These are phyloP conservation scores for Clarireedia paspali DNA, from an alignment of 2,329 filamentous ascomycete species.

Conservation along the genomic window DNA sequence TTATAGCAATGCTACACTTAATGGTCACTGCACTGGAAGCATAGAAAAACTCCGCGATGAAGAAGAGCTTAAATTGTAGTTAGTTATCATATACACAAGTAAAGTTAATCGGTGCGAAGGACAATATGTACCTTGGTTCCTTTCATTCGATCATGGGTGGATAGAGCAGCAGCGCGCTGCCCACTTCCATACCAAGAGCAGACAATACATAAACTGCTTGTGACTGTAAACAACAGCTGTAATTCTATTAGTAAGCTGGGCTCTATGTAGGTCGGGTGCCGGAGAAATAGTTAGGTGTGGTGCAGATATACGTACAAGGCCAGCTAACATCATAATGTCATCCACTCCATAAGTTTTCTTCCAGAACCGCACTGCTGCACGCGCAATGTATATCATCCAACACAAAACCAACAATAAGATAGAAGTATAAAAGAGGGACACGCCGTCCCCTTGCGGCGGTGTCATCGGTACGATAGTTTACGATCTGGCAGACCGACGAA, in stretches of 20 bases:
- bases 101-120: background rate
- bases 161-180: slow-evolving; percentile 17
- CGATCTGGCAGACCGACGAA: too few species aligned
- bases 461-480: too few species aligned
- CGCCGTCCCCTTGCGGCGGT: slow-evolving; percentile 17
- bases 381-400: slow-evolving; percentile 21
- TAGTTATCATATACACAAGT: background rate
- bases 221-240: slow-evolving; percentile 4
- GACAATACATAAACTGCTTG: slow-evolving; percentile 18
- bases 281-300: background rate
- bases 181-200: slow-evolving; percentile 27
- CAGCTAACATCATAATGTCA: slow-evolving; percentile 23
- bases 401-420: slow-evolving; percentile 19
- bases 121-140: slow-evolving; percentile 19
- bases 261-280: background rate
- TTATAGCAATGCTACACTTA: slow-evolving; percentile 28
- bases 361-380: slow-evolving; percentile 22
- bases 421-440: slow-evolving; percentile 22
- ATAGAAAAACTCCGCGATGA: slow-evolving; percentile 34
- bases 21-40: slow-evolving; percentile 27
- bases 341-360: slow-evolving; percentile 24
- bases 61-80: slow-evolving; percentile 26
- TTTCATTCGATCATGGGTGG: slow-evolving; percentile 12
- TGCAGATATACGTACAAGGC: slow-evolving; percentile 20
- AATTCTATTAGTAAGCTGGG: background rate